Conservation (phyloP, 371 early-diverging fungal genomes). For the Mucor piriformis region DNA sequence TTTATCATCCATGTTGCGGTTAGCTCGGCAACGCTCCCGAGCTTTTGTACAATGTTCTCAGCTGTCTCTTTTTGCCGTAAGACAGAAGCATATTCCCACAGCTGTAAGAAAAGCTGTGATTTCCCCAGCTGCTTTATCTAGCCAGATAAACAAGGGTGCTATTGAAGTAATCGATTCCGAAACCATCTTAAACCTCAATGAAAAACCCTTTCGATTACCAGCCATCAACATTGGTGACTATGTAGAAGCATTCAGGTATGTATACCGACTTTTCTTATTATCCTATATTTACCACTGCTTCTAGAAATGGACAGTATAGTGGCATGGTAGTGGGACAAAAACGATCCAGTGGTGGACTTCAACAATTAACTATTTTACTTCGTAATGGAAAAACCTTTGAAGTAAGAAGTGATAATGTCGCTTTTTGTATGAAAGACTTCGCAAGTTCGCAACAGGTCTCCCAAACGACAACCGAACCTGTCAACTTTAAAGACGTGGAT, state of each 20-base stretch:
- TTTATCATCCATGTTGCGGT: constrained; percentile 7
- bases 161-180: neutral
- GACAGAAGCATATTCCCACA: constrained; percentile 10
- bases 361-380: constrained; percentile 43
- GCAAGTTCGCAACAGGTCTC: constrained; percentile 11
- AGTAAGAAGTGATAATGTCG: constrained; percentile 53
- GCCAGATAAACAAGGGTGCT: neutral
- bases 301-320: constrained; percentile 46
- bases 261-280: neutral
- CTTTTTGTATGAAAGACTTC: constrained; percentile 51
- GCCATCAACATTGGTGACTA: constrained; percentile 53
- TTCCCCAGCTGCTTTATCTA: neutral
- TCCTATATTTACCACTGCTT: neutral
- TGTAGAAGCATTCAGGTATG: constrained; percentile 58
- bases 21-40: constrained; percentile 15
- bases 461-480: constrained; percentile 4
- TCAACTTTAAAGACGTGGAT: constrained; percentile 18
- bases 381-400: constrained; percentile 39
- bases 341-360: constrained; percentile 47
- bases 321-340: constrained; percentile 51
- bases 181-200: neutral
- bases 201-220: neutral
- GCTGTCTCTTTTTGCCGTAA: neutral
- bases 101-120: neutral
- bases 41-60: neutral